Evolutionary conservation across 148 eudicot species (phyloP).

Genomic region (Cornus florida): DNA sequence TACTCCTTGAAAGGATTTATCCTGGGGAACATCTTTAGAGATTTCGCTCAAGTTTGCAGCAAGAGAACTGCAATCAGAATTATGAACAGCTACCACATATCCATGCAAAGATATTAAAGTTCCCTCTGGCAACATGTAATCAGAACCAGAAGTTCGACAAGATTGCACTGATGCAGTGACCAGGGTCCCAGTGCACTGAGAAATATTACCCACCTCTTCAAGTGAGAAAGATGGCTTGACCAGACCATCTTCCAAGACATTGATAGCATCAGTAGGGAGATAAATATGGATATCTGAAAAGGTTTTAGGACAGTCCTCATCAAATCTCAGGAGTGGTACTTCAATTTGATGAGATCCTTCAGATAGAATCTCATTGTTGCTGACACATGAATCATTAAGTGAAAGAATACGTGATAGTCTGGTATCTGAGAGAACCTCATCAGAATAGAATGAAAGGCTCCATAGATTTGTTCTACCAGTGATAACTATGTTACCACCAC

Average conservation of each 20-base stretch:
- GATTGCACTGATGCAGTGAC: slow-evolving; percentile 23
- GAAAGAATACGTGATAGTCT: slow-evolving; percentile 21
- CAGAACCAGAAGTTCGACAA: slow-evolving; percentile 25
- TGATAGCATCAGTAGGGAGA: slow-evolving; percentile 37
- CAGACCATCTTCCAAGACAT: slow-evolving; percentile 30
- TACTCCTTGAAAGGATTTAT: slow-evolving; percentile 27
- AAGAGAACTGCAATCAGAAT: slow-evolving; percentile 23
- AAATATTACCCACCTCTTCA: slow-evolving; percentile 20
- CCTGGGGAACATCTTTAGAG: slow-evolving; percentile 24
- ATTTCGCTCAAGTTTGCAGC: slow-evolving; percentile 20
- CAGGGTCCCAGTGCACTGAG: slow-evolving; percentile 16
- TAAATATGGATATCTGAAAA: slow-evolving; percentile 50
- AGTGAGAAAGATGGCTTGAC: slow-evolving; percentile 21
- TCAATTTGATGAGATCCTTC: slow-evolving; percentile 26
- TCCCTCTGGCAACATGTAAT: slow-evolving; percentile 54
- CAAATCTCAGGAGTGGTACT: slow-evolving; percentile 26
- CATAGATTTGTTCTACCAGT: slow-evolving; percentile 39
- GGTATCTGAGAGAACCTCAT: slow-evolving; percentile 29
- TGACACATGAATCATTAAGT: slow-evolving; percentile 15
- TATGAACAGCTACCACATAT: slow-evolving; percentile 54
- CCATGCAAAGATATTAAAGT: slow-evolving; percentile 67
- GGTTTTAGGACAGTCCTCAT: slow-evolving; percentile 25
- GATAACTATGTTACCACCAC: slow-evolving; percentile 38
- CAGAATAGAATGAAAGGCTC: slow-evolving; percentile 55
- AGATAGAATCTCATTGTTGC: slow-evolving; percentile 19